Evolutionary conservation across 2,329 filamentous ascomycete species (phyloP), one percentile per base, ranked within the genome.

Genomic region (Metarhizium album): DNA sequence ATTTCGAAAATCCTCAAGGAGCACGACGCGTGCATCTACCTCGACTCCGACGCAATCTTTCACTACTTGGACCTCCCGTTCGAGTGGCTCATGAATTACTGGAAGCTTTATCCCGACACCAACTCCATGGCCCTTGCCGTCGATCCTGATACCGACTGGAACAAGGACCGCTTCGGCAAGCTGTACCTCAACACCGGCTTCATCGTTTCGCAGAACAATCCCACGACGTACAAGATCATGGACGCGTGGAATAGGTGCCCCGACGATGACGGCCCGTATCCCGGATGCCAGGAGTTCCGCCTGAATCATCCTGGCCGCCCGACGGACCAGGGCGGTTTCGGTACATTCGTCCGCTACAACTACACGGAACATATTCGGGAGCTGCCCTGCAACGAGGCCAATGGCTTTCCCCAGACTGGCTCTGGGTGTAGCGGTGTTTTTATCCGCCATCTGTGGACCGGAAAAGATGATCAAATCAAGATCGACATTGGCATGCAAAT

Each of bases 171-270:
- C 55, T 67, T 64, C 23, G 65, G 64, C 52, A 68, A 66, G 50
- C 57, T 65, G 56, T 73, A 69, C 66, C 66, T 71, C 57, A 78
- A 78, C 64, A 75, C 74, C 1, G 74, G 74, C 18, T 77, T 78
- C 65, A 75, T 78, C 60, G 63, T 78, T 38, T 69, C 74, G 3
- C 74, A 78, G 62, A 75, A 75, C 60, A 73, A 73, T 56, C 60
- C 67, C 16, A 69, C 68, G 54, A 74, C 73, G 1, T 69, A 70
- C 54, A 65, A 72, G 31, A 74, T 78, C 35, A 64, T 78, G 38
- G 67, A 72, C 52, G 72, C 71, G 43, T 78, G 75, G 75, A 64
- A 66, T 33, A 61, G 60, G 46, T 73, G 70, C 55, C 64, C 70
- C 24, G 61, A 69, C 42, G 69, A 72, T 9, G 58, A 61, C 43